Conservation (phyloP, 176 grass and related monocot genomes). For the Thalia dealbata region DNA sequence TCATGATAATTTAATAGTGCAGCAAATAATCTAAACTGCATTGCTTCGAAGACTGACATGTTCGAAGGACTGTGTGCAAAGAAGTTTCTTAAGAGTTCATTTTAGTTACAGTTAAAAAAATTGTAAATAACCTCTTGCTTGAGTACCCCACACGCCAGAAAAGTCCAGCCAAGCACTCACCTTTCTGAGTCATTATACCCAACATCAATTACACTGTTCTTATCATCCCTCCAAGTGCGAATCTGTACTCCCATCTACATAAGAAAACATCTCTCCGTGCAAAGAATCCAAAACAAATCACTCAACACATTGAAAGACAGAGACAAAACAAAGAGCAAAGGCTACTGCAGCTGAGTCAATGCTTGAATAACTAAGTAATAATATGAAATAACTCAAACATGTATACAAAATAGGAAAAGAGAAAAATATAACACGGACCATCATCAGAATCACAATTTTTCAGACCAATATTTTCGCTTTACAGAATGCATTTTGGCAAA, state of each 20-base stretch:
- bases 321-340: background rate
- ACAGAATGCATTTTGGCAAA: constrained; percentile 14
- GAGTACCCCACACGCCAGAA: no score
- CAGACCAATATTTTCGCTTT: constrained; percentile 8
- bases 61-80: no score
- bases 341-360: background rate
- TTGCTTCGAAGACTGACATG: no score
- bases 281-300: background rate
- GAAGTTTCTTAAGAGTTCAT: no score
- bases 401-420: background rate
- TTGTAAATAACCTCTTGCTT: no score
- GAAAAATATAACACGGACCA: background rate
- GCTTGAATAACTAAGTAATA: background rate
- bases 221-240: no score
- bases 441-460: constrained; percentile 15
- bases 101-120: no score
- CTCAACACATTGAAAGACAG: background rate
- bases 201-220: no score
- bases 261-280: background rate
- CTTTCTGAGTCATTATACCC: no score
- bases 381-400: constrained; percentile 13
- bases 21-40: no score
- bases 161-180: no score
- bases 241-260: background rate
- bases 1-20: no score